Evolutionary conservation across 2,329 filamentous ascomycete genomes (phyloP).

Genomic region (Trichophyton verrucosum): DNA sequence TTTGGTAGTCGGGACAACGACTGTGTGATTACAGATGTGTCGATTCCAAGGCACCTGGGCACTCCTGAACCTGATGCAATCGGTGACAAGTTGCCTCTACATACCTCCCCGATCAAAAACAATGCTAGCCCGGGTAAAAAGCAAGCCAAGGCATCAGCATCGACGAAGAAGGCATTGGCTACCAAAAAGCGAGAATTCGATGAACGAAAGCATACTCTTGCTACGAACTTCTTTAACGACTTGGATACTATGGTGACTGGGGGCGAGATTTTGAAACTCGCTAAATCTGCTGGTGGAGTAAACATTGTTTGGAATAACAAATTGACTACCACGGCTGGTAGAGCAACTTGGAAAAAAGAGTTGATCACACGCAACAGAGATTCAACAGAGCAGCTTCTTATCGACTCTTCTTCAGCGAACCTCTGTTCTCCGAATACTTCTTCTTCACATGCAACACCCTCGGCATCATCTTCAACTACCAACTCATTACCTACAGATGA

Average conservation of each 20-base stretch:
- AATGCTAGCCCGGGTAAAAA: slow-evolving; percentile 19
- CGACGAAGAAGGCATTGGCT: slow-evolving; percentile 25
- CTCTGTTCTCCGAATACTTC: background rate
- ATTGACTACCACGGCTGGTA: slow-evolving; percentile 49
- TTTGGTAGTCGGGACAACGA: slow-evolving; percentile 22
- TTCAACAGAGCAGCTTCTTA: background rate
- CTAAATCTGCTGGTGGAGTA: slow-evolving; percentile 44
- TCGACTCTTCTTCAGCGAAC: slow-evolving; percentile 3
- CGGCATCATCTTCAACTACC: background rate
- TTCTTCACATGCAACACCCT: slow-evolving; percentile 11
- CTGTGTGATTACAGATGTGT: slow-evolving; percentile 19
- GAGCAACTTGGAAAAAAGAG: slow-evolving; percentile 59
- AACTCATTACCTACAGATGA: background rate
- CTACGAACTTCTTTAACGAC: slow-evolving; percentile 42
- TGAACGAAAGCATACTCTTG: slow-evolving; percentile 40
- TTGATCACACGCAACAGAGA: slow-evolving; percentile 13
- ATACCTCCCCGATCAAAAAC: slow-evolving; percentile 5
- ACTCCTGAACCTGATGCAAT: background rate
- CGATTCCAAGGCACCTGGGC: background rate
- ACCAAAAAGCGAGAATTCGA: slow-evolving; percentile 42
- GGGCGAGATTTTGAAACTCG: slow-evolving; percentile 37
- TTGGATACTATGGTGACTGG: slow-evolving; percentile 43
- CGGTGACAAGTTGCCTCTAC: background rate
- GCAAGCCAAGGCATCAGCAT: slow-evolving; percentile 16
- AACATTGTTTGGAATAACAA: slow-evolving; percentile 50